Percentiles rank a stretch among this genome's conserved stretches.
These are phyloP conservation scores for Schoenoplectus tabernaemontani DNA, from an alignment of 202 grass and related monocot genomes.

Conservation along the genomic window DNA sequence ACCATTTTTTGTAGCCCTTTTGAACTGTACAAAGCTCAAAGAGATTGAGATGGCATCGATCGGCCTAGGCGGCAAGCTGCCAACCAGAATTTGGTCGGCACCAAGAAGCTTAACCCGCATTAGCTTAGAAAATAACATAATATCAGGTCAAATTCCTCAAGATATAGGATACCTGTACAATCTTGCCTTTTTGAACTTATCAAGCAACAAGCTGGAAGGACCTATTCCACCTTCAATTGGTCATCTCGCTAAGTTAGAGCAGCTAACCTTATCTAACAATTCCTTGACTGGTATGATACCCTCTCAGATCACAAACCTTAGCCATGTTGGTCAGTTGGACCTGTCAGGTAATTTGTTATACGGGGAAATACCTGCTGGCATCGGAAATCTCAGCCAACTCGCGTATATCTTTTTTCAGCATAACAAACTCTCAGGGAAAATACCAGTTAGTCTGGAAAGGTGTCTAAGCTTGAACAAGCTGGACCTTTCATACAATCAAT, in stretches of 20 bases:
- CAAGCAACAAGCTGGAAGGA: constrained; percentile 53
- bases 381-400: constrained; percentile 37
- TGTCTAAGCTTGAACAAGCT: constrained; percentile 21
- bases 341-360: constrained; percentile 47
- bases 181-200: constrained; percentile 62
- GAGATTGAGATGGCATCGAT: constrained; percentile 44
- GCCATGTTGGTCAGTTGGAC: constrained; percentile 41
- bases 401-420: constrained; percentile 27
- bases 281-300: constrained; percentile 39
- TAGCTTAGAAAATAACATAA: constrained; percentile 50
- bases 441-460: constrained; percentile 40
- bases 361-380: constrained; percentile 40
- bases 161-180: constrained; percentile 50
- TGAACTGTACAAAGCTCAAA: constrained; percentile 35
- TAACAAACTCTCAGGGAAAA: constrained; percentile 43
- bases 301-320: constrained; percentile 38
- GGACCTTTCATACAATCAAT: constrained; percentile 58
- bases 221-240: constrained; percentile 50
- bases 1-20: constrained; percentile 56
- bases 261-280: constrained; percentile 49
- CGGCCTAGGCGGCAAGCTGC: constrained; percentile 41
- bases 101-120: constrained; percentile 22
- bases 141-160: constrained; percentile 52
- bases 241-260: constrained; percentile 27
- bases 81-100: constrained; percentile 9